Conservation (phyloP, 1,139 yeast genomes). For the Taphrina wiesneri region DNA sequence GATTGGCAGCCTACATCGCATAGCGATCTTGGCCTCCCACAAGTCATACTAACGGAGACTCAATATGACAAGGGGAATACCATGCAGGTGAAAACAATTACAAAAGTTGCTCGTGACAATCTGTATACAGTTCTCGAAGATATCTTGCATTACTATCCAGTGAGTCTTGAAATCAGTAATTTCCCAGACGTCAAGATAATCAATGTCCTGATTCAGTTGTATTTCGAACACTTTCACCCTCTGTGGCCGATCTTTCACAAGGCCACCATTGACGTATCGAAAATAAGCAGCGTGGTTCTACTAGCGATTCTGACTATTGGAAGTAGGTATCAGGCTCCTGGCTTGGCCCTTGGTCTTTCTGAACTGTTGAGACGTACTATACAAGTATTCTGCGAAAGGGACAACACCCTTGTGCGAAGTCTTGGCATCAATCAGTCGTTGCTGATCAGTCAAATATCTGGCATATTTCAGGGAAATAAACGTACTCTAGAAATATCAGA, state of each 20-base stretch:
- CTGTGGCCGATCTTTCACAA: conserved; percentile 1
- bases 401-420: conserved; percentile 1
- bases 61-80: neutral
- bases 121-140: neutral
- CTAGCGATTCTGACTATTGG: neutral
- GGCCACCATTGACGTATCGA: neutral
- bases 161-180: neutral
- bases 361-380: neutral
- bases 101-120: neutral
- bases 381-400: neutral
- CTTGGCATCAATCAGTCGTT: neutral
- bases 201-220: neutral
- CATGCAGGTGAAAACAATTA: neutral
- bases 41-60: neutral
- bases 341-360: neutral
- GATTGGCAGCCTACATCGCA: neutral
- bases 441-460: neutral
- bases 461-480: neutral
- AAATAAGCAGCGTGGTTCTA: neutral
- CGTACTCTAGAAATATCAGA: conserved; percentile 1
- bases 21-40: neutral
- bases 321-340: neutral
- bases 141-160: neutral
- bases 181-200: neutral
- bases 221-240: neutral